Evolutionary conservation across 208 protist species (phyloP).

Genomic region (Trypanosomatidae sp.): DNA sequence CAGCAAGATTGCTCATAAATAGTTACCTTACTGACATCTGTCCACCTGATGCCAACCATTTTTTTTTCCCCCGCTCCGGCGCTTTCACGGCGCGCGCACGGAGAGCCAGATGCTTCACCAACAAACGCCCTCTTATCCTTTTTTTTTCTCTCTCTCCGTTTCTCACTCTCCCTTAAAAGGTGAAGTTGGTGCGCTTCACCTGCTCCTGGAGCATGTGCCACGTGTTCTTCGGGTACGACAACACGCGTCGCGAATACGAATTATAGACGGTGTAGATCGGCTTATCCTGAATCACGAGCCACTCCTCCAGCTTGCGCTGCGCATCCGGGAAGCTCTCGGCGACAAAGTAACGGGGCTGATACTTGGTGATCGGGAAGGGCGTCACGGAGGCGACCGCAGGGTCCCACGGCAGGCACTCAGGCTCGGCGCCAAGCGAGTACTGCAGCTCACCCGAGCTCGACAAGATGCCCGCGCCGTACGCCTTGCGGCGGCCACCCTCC

Average conservation of each 20-base stretch:
- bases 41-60: no score
- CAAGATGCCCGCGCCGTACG: slow-evolving; percentile 96
- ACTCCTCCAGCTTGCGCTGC: slow-evolving; percentile 85
- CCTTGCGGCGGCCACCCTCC: slow-evolving; percentile 82
- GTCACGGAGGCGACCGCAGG: slow-evolving; percentile 48
- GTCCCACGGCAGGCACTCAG: slow-evolving; percentile 68
- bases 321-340: slow-evolving; percentile 91
- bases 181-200: slow-evolving; percentile 39
- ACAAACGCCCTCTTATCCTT: no score
- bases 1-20: no score
- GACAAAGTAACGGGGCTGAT: slow-evolving; percentile 96
- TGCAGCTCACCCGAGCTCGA: slow-evolving; percentile 94
- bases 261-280: slow-evolving; percentile 93
- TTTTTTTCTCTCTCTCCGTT: neutral
- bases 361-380: slow-evolving; percentile 94
- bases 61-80: no score
- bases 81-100: no score
- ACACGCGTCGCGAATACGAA: slow-evolving; percentile 83
- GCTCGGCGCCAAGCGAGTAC: slow-evolving; percentile 43
- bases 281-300: slow-evolving; percentile 67
- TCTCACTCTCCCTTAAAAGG: slow-evolving; percentile 12
- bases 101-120: no score
- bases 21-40: no score
- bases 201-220: slow-evolving; percentile 63
- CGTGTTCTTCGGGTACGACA: slow-evolving; percentile 76